Base-by-base conservation (phyloP, 2,329 filamentous ascomycete genomes). In the Torrubiella hemipterigena region DNA sequence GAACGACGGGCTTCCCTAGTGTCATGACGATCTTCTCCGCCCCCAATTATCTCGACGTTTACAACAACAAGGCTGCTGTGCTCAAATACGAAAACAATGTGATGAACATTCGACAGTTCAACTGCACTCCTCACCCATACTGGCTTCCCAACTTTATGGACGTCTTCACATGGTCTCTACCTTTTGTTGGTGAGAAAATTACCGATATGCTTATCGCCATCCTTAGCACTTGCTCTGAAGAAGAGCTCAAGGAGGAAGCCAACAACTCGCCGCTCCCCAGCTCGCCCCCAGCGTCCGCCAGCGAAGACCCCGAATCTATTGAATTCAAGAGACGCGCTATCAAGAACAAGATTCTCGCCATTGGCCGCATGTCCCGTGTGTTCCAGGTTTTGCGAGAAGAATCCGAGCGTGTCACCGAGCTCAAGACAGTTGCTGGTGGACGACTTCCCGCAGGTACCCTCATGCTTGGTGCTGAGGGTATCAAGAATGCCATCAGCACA, bases 131-230 rank as follows among this genome's bases (percentile, higher is more conserved):
- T 20, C 91, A 98, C 56, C 91, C 91, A 6, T 98, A 98, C 67
- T 98, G 91, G 91, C 73, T 98, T 29, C 91, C 91, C 33, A 98
- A 98, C 65, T 98, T 98, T 54, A 98, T 98, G 91, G 91, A 98
- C 51, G 91, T 98, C 40, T 98, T 98, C 54, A 98, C 91, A n/a
- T 98, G 91, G 91, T 98, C 91, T 20, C 68, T 98, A 38, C 91
- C 91, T 1, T 98, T 98, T 59, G 91, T 98, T 16, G 89, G 91
- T 39, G 91, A 98, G 60, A 98, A 98, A 71, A 87, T 98, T 50
- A 96, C 91, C 13, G 91, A 98, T 51, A 98, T 98, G 91, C 76
- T 98, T 42, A 95, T 98, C 52, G 89, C 87, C 25, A 98, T 98
- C 50, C 68, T 98, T 45, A 95, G 93, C 65, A 96, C 85, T 13